Percentiles rank a stretch among this genome's conserved stretches.
phyloP scores from a whole-genome alignment of 208 protist species.

The Trypanosomatidae sp. region DNA sequence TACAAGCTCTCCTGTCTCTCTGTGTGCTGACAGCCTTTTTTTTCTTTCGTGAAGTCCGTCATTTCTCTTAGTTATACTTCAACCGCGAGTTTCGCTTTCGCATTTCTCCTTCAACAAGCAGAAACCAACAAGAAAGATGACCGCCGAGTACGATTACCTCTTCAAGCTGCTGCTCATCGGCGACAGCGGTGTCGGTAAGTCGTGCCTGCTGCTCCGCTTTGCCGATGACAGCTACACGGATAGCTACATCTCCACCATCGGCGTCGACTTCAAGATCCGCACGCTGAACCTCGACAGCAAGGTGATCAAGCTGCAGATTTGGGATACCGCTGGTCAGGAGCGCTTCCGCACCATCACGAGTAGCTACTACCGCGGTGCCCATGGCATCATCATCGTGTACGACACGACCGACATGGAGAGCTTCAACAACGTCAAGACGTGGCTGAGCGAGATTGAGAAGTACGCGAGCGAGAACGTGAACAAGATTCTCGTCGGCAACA shows the following conservation, averaged over 20 bases:
- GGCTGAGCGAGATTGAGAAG: slow-evolving; percentile 97
- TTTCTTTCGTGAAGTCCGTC: no score
- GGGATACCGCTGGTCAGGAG: slow-evolving; percentile 96
- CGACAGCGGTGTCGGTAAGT: slow-evolving; percentile 99
- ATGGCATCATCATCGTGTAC: slow-evolving; percentile 98
- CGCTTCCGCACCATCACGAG: slow-evolving; percentile 97
- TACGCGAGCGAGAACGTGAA: slow-evolving; percentile 98
- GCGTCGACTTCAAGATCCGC: slow-evolving; percentile 97
- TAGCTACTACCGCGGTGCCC: slow-evolving; percentile 98
- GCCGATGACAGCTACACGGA: slow-evolving; percentile 99
- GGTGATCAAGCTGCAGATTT: slow-evolving; percentile 98
- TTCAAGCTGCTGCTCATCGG: slow-evolving; percentile 94
- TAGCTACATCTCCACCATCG: slow-evolving; percentile 99
- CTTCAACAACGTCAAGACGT: slow-evolving; percentile 97
- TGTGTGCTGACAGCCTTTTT: no score
- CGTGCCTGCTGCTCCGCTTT: slow-evolving; percentile 99
- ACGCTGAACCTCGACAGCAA: slow-evolving; percentile 97
- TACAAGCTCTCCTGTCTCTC: no score
- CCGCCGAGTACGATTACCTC: slow-evolving; percentile 93
- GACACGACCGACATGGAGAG: slow-evolving; percentile 96
- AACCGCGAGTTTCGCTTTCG: background rate
- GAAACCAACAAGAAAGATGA: no score
- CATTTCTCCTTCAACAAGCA: background rate
- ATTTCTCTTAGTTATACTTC: no score
- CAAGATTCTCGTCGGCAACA: slow-evolving; percentile 99